These are phyloP conservation scores for Pythium insidiosum DNA, from an alignment of 352 stramenopile species.

Conservation along the genomic window DNA sequence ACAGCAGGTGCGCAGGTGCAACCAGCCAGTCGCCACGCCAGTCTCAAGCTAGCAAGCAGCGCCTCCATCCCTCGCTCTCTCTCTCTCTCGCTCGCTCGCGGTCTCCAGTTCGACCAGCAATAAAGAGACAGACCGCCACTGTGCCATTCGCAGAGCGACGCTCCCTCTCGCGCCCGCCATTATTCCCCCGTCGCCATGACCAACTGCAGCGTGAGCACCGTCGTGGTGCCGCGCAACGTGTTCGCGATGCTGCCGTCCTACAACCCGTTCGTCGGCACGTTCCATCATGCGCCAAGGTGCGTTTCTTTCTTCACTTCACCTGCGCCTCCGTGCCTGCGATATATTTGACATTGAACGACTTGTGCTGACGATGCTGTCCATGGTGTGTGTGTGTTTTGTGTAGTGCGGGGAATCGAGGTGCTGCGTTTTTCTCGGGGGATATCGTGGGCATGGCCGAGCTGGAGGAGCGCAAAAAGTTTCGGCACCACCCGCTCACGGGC, in stretches of 20 bases:
- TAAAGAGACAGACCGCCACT: too few relatives aligned
- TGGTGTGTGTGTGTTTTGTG: background rate
- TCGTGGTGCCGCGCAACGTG: constrained; percentile 50
- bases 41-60: too few relatives aligned
- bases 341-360: background rate
- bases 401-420: constrained; percentile 77
- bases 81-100: too few relatives aligned
- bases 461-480: constrained; percentile 86
- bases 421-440: constrained; percentile 83
- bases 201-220: constrained; percentile 29
- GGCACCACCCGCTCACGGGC: constrained; percentile 79
- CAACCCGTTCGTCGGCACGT: constrained; percentile 86
- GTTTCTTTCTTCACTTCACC: too few relatives aligned
- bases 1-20: too few relatives aligned
- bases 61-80: too few relatives aligned
- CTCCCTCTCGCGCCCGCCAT: too few relatives aligned
- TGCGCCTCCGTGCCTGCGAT: background rate
- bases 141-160: too few relatives aligned
- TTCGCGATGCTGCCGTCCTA: constrained; percentile 81
- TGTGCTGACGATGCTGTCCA: background rate
- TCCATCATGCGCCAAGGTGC: constrained; percentile 85
- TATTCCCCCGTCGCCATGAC: too few relatives aligned
- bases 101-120: too few relatives aligned
- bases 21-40: too few relatives aligned
- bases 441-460: constrained; percentile 85